These are phyloP conservation scores for Thoreauomyces humboldtii DNA, from an alignment of 192 early-diverging fungal species.

Conservation along the genomic window DNA sequence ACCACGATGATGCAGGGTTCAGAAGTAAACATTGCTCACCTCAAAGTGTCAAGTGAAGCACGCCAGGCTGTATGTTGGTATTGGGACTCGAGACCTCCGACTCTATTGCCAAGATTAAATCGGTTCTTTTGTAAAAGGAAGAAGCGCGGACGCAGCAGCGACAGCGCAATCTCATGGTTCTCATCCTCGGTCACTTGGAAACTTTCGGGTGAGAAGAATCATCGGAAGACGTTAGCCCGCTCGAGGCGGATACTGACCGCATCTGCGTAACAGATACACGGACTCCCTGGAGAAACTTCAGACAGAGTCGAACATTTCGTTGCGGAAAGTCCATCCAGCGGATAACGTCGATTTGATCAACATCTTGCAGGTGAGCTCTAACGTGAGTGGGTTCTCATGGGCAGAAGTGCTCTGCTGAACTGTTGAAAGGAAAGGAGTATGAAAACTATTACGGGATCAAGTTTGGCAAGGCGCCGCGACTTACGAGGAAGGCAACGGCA, in stretches of 20 bases:
- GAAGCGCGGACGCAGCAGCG: conserved; percentile 32
- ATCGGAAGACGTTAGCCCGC: neutral
- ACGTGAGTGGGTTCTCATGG: no score
- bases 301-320: conserved; percentile 41
- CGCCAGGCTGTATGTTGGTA: conserved; percentile 28
- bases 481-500: conserved; percentile 29
- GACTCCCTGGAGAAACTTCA: conserved; percentile 43
- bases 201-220: conserved; percentile 30
- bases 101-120: neutral
- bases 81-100: neutral
- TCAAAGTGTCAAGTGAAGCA: conserved; percentile 37
- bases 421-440: conserved; percentile 35
- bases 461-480: conserved; percentile 51
- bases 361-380: conserved; percentile 43
- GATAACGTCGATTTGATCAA: conserved; percentile 56
- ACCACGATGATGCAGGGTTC: conserved; percentile 26
- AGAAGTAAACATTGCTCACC: conserved; percentile 22
- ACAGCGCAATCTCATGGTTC: conserved; percentile 40
- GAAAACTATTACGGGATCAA: conserved; percentile 54
- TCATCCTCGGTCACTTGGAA: conserved; percentile 48
- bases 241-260: neutral
- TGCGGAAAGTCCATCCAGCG: conserved; percentile 41
- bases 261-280: conserved; percentile 27
- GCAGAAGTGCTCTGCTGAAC: neutral
- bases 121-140: conserved; percentile 34